Evolutionary conservation across 495 filamentous ascomycete genomes (phyloP).

Genomic region (Ascodesmis nigricans): DNA sequence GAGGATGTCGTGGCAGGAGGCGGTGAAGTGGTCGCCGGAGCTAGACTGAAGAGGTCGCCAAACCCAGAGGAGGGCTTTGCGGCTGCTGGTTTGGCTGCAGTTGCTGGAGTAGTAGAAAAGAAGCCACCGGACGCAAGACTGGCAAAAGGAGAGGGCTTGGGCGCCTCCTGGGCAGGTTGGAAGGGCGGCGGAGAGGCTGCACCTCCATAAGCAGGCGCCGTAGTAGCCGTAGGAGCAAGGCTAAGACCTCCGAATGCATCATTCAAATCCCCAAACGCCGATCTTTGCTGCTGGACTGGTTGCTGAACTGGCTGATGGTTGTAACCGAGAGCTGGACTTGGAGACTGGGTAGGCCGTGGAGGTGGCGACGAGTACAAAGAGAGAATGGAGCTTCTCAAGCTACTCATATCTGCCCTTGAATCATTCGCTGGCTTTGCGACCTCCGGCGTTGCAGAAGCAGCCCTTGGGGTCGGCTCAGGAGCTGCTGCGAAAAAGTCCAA

Average conservation of each 20-base stretch:
- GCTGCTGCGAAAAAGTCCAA: constrained; percentile 75
- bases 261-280: constrained; percentile 49
- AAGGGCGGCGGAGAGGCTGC: no score
- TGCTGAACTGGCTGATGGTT: constrained; percentile 19
- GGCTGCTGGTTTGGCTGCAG: constrained; percentile 25
- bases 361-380: constrained; percentile 77
- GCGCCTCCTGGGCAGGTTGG: constrained; percentile 29
- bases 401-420: no score
- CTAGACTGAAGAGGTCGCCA: constrained; percentile 72
- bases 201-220: constrained; percentile 35
- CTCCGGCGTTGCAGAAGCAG: no score
- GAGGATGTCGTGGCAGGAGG: constrained; percentile 27
- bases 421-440: no score
- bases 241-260: constrained; percentile 74
- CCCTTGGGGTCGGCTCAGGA: constrained; percentile 41
- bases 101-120: constrained; percentile 42
- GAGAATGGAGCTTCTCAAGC: constrained; percentile 90
- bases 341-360: constrained; percentile 32
- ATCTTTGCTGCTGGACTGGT: constrained; percentile 26
- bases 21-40: constrained; percentile 60
- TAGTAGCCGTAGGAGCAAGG: constrained; percentile 35
- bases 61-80: constrained; percentile 30
- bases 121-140: constrained; percentile 55
- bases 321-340: constrained; percentile 12
- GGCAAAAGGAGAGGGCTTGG: constrained; percentile 53